A percentile compares a stretch with the other conserved stretches of the same genome.
Evolutionary conservation across 805 yeast species (phyloP).

Genomic region (Saturnispora quitensis): DNA sequence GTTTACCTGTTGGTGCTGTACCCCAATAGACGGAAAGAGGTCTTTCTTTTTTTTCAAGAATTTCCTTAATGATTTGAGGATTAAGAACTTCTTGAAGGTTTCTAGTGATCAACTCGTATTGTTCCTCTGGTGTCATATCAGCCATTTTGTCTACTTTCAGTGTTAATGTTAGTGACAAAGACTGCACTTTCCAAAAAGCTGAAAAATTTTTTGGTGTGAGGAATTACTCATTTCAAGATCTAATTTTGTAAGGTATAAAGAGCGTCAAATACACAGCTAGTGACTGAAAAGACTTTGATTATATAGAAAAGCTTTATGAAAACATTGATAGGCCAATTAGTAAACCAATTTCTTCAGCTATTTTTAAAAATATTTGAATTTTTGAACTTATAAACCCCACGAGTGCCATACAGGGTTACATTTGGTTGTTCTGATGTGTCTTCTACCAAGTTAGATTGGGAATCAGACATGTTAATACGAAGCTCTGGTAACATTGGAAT

Average conservation of each 20-base stretch:
- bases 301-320: background rate
- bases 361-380: background rate
- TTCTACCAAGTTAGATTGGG: background rate
- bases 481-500: background rate
- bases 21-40: conserved; percentile 95
- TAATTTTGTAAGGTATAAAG: background rate
- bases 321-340: background rate
- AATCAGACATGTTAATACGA: background rate
- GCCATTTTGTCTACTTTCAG: conserved; percentile 12
- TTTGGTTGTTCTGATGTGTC: background rate
- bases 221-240: background rate
- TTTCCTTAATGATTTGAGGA: conserved; percentile 75
- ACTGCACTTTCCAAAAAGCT: background rate
- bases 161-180: background rate
- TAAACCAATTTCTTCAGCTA: background rate
- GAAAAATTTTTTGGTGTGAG: background rate
- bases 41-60: conserved; percentile 71
- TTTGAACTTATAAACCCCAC: background rate
- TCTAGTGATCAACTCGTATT: conserved; percentile 69
- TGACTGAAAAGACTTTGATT: background rate
- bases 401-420: background rate
- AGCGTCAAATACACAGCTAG: background rate
- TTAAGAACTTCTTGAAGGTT: conserved; percentile 88
- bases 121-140: conserved; percentile 45
- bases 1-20: conserved; percentile 98